phyloP scores from a whole-genome alignment of 805 yeast species.

The Candida tammaniensis region DNA sequence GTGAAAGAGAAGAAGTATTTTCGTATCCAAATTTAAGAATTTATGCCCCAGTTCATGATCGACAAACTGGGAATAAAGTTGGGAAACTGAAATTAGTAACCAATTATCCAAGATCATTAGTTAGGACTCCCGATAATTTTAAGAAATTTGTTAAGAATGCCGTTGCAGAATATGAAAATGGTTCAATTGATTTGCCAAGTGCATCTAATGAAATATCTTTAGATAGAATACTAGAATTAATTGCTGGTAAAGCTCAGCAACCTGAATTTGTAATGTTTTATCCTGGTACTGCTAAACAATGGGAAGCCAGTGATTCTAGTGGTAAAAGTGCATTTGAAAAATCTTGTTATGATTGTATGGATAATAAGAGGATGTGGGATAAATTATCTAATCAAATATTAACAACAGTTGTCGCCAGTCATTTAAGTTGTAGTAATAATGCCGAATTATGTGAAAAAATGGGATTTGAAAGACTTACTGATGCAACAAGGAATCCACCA shows the following conservation, averaged over 20 bases:
- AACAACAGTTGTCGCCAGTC: conserved; percentile 44
- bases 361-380: conserved; percentile 57
- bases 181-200: conserved; percentile 38
- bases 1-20: conserved; percentile 59
- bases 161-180: conserved; percentile 41
- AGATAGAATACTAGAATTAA: conserved; percentile 42
- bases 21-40: conserved; percentile 73
- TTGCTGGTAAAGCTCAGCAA: conserved; percentile 47
- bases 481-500: conserved; percentile 6
- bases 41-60: conserved; percentile 54
- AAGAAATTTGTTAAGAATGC: conserved; percentile 54
- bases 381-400: conserved; percentile 48
- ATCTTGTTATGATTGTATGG: conserved; percentile 48
- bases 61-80: conserved; percentile 20
- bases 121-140: conserved; percentile 49
- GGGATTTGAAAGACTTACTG: conserved; percentile 38
- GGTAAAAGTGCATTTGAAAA: conserved; percentile 34
- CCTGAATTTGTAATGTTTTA: conserved; percentile 65
- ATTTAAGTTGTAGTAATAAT: conserved; percentile 57
- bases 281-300: conserved; percentile 51
- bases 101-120: conserved; percentile 46
- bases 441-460: conserved; percentile 50
- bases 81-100: conserved; percentile 31
- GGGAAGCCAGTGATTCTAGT: conserved; percentile 26
- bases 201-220: conserved; percentile 38